Evolutionary conservation across 306 rosid genomes (phyloP).

Genomic region (Vigna unguiculata): DNA sequence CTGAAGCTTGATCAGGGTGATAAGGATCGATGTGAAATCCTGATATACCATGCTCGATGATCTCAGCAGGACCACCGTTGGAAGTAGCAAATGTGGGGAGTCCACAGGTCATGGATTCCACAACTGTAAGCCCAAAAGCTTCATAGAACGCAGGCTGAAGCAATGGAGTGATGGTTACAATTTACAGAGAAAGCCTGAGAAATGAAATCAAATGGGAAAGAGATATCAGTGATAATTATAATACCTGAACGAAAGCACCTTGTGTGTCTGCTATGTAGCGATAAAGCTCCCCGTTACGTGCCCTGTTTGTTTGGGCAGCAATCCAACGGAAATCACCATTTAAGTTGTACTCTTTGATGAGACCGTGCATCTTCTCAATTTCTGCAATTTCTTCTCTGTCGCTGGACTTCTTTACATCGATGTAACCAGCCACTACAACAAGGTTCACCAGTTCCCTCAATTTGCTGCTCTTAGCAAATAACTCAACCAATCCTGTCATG

Average conservation of each 20-base stretch:
- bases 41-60: constrained; percentile 82
- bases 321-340: constrained; percentile 89
- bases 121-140: constrained; percentile 98
- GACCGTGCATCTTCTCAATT: constrained; percentile 91
- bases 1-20: constrained; percentile 78
- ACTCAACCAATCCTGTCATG: constrained; percentile 82
- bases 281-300: constrained; percentile 92
- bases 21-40: constrained; percentile 97
- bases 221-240: neutral
- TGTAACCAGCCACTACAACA: constrained; percentile 83
- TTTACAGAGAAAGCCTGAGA: neutral
- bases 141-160: constrained; percentile 96
- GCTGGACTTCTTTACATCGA: constrained; percentile 72
- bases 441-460: constrained; percentile 90
- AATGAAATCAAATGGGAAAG: constrained; percentile 23
- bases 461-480: constrained; percentile 71
- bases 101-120: constrained; percentile 95
- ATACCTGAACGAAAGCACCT: constrained; percentile 94
- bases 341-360: constrained; percentile 63
- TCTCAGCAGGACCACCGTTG: constrained; percentile 99
- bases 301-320: constrained; percentile 84
- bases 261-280: constrained; percentile 88
- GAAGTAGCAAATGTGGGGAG: constrained; percentile 92
- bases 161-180: constrained; percentile 21
- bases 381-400: constrained; percentile 94